Evolutionary conservation across 768 basidiomycete genomes (phyloP), one percentile per base, ranked within the genome.

Genomic region (Calocera cornea): DNA sequence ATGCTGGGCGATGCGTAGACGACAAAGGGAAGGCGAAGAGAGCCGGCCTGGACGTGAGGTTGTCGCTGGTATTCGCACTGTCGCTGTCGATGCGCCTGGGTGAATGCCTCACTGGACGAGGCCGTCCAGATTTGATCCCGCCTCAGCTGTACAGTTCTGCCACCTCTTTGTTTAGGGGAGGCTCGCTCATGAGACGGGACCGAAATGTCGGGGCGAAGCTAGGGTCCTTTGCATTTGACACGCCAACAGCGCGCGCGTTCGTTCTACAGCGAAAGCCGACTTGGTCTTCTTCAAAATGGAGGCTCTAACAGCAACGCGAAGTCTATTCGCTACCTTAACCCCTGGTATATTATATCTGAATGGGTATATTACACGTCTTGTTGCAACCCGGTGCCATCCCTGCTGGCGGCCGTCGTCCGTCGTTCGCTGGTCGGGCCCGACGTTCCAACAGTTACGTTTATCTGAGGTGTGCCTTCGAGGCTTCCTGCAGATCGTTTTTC

Each of bases 1-100:
- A 99, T 99, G 81, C 77, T 90, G 78, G 76, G 60, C 31, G 54
- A 60, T 27, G 31, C 24, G 44, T 41, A 19, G 31, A 19, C 54
- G 54, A 60, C 14, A 27, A n/a, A 22, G 2, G 31, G 10, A 22
- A 60, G 54, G 24, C 54, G 27, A 47, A 47, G 44, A 60, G 24
- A 60, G 54, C 54, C 54, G 54, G 54, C 54, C 27, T 14, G 8
- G 49, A 50, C 14, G 31, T 33, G 54, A 60, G 22, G 54, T 60
- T 60, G 31, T 60, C 54, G 54, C 54, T 60, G 27, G 54, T 60
- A 60, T 33, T 60, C 54, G 54, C 54, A 60, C 54, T 60, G 54
- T 60, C 54, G 54, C 31, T 5, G 54, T 60, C 54, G 54, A 60
- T 60, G 54, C 24, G 14, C 31, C 16, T 33, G 7, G 54, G 24